A percentile compares a stretch with the other conserved stretches of the same genome.
Evolutionary conservation across 768 basidiomycete genomes (phyloP).

Genomic region (Leccinum variicolor): DNA sequence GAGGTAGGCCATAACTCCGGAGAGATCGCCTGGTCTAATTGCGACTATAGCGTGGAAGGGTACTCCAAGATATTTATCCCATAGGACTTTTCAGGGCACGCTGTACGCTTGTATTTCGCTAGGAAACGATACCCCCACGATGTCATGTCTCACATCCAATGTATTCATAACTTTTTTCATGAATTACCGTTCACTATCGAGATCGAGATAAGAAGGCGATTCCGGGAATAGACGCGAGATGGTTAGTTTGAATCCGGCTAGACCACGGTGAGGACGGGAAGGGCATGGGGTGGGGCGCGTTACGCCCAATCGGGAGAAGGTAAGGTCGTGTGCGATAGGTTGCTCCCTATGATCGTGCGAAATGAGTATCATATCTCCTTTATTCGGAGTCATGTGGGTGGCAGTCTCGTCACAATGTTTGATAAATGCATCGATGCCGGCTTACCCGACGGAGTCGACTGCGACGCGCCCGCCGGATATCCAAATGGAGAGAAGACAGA

Average conservation of each 20-base stretch:
- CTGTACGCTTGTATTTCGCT: conserved; percentile 4
- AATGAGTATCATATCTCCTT: background rate
- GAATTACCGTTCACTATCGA: background rate
- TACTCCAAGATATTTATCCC: conserved; percentile 36
- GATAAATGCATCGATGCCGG: background rate
- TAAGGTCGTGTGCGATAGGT: background rate
- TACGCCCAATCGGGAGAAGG: background rate
- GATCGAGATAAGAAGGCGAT: background rate
- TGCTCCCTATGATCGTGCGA: background rate
- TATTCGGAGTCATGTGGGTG: background rate
- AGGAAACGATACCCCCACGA: conserved; percentile 14
- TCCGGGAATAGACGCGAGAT: background rate
- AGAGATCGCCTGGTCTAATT: conserved; percentile 1
- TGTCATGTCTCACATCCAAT: conserved; percentile 1
- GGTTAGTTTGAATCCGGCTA: background rate
- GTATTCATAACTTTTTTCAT: conserved; percentile 11
- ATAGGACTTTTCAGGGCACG: conserved; percentile 9
- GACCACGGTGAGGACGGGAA: background rate
- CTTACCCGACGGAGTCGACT: conserved; percentile 4
- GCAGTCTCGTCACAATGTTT: background rate
- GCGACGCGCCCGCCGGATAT: background rate
- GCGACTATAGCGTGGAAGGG: conserved; percentile 28
- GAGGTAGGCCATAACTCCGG: conserved; percentile 31
- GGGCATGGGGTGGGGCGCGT: background rate
- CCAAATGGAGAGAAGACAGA: background rate